phyloP scores from a whole-genome alignment of 1,284 basidiomycete species.

The Cutaneotrichosporon sp. region DNA sequence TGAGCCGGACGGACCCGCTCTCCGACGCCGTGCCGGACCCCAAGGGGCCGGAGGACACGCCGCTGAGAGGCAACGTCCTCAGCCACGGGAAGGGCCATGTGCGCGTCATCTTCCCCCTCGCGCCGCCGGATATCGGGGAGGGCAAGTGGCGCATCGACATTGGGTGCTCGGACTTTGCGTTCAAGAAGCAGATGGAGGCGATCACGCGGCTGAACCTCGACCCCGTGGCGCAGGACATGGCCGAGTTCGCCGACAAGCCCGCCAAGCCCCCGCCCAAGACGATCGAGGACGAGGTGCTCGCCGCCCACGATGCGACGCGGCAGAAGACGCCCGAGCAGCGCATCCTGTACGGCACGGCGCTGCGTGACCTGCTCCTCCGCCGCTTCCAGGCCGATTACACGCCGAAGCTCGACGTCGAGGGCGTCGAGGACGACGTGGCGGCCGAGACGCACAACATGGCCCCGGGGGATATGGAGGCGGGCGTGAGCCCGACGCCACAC shows the following conservation, averaged over 20 bases:
- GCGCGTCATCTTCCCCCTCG: slow-evolving; percentile 61
- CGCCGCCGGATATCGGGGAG: slow-evolving; percentile 53
- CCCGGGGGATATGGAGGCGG: slow-evolving; percentile 44
- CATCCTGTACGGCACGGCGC: slow-evolving; percentile 66
- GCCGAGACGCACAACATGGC: slow-evolving; percentile 24
- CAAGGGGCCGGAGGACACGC: slow-evolving; percentile 45
- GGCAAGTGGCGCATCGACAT: slow-evolving; percentile 72
- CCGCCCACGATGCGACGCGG: background rate
- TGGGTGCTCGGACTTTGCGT: slow-evolving; percentile 66
- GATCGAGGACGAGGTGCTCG: slow-evolving; percentile 8
- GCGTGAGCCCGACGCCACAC: slow-evolving; percentile 23
- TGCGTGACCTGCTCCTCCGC: slow-evolving; percentile 67
- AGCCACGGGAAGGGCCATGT: slow-evolving; percentile 56
- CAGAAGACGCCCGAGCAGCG: slow-evolving; percentile 45
- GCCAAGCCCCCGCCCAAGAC: background rate
- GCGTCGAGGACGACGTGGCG: slow-evolving; percentile 19
- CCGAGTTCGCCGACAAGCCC: slow-evolving; percentile 10
- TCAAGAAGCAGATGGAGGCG: slow-evolving; percentile 69
- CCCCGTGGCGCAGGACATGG: slow-evolving; percentile 56
- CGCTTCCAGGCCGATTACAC: slow-evolving; percentile 55
- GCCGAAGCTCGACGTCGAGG: slow-evolving; percentile 18
- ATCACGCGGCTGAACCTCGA: slow-evolving; percentile 64
- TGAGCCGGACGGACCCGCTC: slow-evolving; percentile 64
- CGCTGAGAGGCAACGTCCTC: slow-evolving; percentile 62
- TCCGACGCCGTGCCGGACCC: slow-evolving; percentile 17